Percentiles rank a stretch among this genome's conserved stretches.
Conservation (phyloP, 2,329 filamentous ascomycete species). For the Bipolaris cookei region DNA sequence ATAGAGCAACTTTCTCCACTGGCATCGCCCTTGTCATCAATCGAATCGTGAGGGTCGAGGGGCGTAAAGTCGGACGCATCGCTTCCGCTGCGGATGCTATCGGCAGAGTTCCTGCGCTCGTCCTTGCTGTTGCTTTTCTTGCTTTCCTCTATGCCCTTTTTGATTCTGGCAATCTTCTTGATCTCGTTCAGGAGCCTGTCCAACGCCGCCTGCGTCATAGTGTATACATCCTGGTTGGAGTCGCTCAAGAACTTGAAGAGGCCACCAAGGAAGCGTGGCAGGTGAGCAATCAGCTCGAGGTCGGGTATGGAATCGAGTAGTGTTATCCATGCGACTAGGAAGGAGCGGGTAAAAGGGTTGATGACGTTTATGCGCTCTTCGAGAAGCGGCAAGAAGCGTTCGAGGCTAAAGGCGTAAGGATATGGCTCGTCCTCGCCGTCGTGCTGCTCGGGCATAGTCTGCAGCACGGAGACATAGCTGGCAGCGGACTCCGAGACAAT, state of each 20-base stretch:
- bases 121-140: slow-evolving; percentile 71
- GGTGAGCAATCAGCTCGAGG: slow-evolving; percentile 87
- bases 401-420: slow-evolving; percentile 78
- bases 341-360: slow-evolving; percentile 92
- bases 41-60: slow-evolving; percentile 51
- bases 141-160: slow-evolving; percentile 89
- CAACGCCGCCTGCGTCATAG: slow-evolving; percentile 84
- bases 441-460: slow-evolving; percentile 63
- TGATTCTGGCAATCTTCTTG: slow-evolving; percentile 89
- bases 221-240: slow-evolving; percentile 90
- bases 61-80: slow-evolving; percentile 65
- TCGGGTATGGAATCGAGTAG: slow-evolving; percentile 96
- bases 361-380: slow-evolving; percentile 94
- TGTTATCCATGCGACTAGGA: slow-evolving; percentile 95
- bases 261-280: slow-evolving; percentile 89
- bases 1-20: slow-evolving; percentile 46
- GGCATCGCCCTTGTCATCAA: slow-evolving; percentile 59
- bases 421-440: slow-evolving; percentile 28
- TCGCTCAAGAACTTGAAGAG: slow-evolving; percentile 92
- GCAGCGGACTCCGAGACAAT: slow-evolving; percentile 95
- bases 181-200: slow-evolving; percentile 94
- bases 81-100: slow-evolving; percentile 51
- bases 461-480: slow-evolving; percentile 89
- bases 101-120: slow-evolving; percentile 72
- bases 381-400: slow-evolving; percentile 87